Evolutionary conservation across 768 basidiomycete genomes (phyloP).

Genomic region (Boletus vinaceobasis): DNA sequence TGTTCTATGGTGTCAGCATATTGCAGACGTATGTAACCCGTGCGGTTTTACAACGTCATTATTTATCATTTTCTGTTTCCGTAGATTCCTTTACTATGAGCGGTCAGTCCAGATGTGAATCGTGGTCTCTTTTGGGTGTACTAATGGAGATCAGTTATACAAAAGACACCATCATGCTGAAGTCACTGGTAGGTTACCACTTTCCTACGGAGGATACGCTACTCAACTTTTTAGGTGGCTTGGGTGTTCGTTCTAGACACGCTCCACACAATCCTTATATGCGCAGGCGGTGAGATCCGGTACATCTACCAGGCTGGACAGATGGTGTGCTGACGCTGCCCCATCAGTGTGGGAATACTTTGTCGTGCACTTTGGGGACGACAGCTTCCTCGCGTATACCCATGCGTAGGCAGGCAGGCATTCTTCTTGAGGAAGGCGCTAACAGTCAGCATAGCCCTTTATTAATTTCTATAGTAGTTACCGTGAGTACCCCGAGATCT

Average conservation of each 20-base stretch:
- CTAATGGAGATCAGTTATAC: conserved; percentile 13
- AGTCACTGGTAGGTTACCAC: conserved; percentile 11
- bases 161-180: conserved; percentile 9
- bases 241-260: conserved; percentile 21
- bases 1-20: conserved; percentile 26
- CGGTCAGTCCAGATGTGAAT: conserved; percentile 11
- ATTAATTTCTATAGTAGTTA: conserved; percentile 20
- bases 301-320: not conserved
- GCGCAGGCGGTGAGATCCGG: conserved; percentile 13
- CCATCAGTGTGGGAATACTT: conserved; percentile 22
- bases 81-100: conserved; percentile 26
- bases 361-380: conserved; percentile 21
- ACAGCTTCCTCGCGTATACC: conserved; percentile 4
- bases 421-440: conserved; percentile 5
- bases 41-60: not conserved
- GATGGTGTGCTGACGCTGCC: not conserved
- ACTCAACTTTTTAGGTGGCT: conserved; percentile 14
- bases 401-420: conserved; percentile 19
- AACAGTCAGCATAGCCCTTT: conserved; percentile 14
- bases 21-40: conserved; percentile 20
- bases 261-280: conserved; percentile 15
- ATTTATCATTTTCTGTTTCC: not conserved
- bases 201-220: not conserved
- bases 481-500: conserved; percentile 9
- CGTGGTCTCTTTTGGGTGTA: not conserved